Evolutionary conservation across 2,329 filamentous ascomycete genomes (phyloP), one percentile per base, ranked within the genome.

Genomic region (Penicillium sp.): DNA sequence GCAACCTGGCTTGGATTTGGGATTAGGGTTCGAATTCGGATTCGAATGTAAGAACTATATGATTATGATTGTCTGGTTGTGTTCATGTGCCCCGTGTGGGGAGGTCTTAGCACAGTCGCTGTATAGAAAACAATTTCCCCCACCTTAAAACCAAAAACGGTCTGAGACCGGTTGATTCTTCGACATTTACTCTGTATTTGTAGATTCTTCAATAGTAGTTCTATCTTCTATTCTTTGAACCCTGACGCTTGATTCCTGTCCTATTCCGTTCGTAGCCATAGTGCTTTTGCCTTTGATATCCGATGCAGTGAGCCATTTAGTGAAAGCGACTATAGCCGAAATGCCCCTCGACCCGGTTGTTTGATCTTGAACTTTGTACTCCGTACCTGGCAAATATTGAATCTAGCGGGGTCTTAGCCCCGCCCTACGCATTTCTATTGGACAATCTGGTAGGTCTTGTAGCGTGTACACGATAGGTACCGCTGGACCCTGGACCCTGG

Each of bases 361-460:
- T 38, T 38, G 18, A 38, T 47, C 41, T 27, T 32, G 16, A 46
- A 23, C 34, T 39, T 30, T 26, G 41, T 36, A 29, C 39, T 36
- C 23, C n/a, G 48, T 47, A 35, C 49, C 49, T 52, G 49, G 42
- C 27, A 14, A 47, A 40, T 47, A 40, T 39, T 26, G 23, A 52
- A 47, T 40, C 49, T 7, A 35, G 27, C 41, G 49, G 49, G 34
- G 29, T 40, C 49, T 29, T 39, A 27, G 49, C 39, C 36, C 8
- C 5, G 7, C 11, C 11, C 38, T 38, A n/a, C 7, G n/a, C 14
- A 29, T 29, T 41, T 11, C 13, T 34, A 34, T 13, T 34, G 10
- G 32, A 13, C 11, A 13, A 4, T 14, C 32, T 14, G 2, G 4
- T 13, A 13, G 13, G 10, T 34, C 41, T 39, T 46, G 34, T 38